phyloP scores from a whole-genome alignment of 2,329 filamentous ascomycete genomes.

The Penicillium hesseltinei region DNA sequence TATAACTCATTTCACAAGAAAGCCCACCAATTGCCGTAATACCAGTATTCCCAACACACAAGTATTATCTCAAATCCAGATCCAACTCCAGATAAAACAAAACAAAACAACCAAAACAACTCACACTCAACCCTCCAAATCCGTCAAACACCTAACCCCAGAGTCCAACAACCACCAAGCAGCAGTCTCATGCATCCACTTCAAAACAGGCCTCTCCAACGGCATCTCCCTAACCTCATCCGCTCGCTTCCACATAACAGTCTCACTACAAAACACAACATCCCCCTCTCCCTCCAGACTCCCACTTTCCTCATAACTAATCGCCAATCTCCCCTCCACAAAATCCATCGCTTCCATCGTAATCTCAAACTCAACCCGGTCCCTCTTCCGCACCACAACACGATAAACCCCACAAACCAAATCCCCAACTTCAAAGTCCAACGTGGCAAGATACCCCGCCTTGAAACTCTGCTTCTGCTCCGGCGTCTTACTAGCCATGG shows the following conservation, averaged over 20 bases:
- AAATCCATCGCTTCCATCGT: constrained; percentile 15
- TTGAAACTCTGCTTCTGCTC: constrained; percentile 26
- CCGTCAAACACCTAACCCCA: constrained; percentile 31
- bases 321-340: constrained; percentile 25
- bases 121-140: constrained; percentile 14
- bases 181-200: constrained; percentile 35
- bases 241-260: constrained; percentile 31
- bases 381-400: constrained; percentile 23
- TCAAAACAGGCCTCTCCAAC: constrained; percentile 29
- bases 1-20: no score
- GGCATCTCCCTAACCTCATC: constrained; percentile 25
- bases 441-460: constrained; percentile 22
- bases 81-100: not conserved
- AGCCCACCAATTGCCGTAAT: not conserved
- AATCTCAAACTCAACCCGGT: constrained; percentile 35
- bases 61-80: not conserved
- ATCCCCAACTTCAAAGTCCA: constrained; percentile 33
- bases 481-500: constrained; percentile 17
- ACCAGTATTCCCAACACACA: not conserved
- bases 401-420: constrained; percentile 35
- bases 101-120: not conserved
- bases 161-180: constrained; percentile 40
- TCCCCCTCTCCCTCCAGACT: constrained; percentile 14
- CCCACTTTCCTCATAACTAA: constrained; percentile 14
- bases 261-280: constrained; percentile 30